A percentile compares a stretch with the other conserved stretches of the same genome.
These are phyloP conservation scores for Cryptococcus amylolentus DNA, from an alignment of 1,284 basidiomycete species.

Conservation along the genomic window DNA sequence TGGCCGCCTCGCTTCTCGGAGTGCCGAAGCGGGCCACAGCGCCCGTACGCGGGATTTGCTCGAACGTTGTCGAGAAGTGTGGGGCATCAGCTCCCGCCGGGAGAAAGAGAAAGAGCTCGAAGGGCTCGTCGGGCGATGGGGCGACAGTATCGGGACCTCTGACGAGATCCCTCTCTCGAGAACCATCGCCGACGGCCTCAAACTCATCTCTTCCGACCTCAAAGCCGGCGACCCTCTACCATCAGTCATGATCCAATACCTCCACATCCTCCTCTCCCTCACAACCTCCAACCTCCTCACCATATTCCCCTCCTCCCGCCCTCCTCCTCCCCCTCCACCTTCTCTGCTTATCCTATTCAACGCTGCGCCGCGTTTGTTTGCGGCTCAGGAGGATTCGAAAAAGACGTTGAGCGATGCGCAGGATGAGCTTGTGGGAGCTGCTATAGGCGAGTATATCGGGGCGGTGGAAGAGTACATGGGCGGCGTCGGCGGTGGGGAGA, in stretches of 20 bases:
- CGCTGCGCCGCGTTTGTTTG: constrained; percentile 22
- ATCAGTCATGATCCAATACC: constrained; percentile 21
- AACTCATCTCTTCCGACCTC: constrained; percentile 20
- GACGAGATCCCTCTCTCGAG: constrained; percentile 19
- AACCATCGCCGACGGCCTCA: constrained; percentile 18
- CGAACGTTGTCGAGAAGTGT: constrained; percentile 40
- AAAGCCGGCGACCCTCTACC: constrained; percentile 18
- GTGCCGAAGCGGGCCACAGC: constrained; percentile 18
- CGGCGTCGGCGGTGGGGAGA: constrained; percentile 18
- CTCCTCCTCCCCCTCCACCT: constrained; percentile 28
- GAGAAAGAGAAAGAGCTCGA: constrained; percentile 41
- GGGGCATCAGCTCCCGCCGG: constrained; percentile 34
- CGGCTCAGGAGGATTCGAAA: constrained; percentile 11
- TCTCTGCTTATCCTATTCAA: constrained; percentile 35
- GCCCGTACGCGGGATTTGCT: constrained; percentile 35
- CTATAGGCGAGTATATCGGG: constrained; percentile 44
- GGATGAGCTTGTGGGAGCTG: constrained; percentile 39
- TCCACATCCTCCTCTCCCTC: constrained; percentile 21
- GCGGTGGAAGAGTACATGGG: constrained; percentile 31
- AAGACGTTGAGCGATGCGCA: constrained; percentile 22
- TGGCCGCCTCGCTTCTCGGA: constrained; percentile 20
- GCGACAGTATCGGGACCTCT: constrained; percentile 22
- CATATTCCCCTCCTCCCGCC: constrained; percentile 34
- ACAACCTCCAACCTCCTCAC: constrained; percentile 14
- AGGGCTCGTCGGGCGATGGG: constrained; percentile 31